Evolutionary conservation across 805 yeast genomes (phyloP), one percentile per base, ranked within the genome.

Genomic region (Candida easanensis): DNA sequence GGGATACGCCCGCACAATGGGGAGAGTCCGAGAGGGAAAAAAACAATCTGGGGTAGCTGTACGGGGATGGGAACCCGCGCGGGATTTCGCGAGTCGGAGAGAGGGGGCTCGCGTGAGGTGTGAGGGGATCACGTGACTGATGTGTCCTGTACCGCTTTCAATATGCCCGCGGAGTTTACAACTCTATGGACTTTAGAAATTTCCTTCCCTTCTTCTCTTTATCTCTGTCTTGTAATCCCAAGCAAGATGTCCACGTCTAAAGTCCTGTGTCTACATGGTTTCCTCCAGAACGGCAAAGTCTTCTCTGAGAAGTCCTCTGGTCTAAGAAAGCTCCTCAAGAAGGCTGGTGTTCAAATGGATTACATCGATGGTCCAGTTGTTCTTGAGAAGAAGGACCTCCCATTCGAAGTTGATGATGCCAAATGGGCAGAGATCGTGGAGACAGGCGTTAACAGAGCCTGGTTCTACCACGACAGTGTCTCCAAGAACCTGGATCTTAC

Each of bases 281-380:
- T 82, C 63, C 79, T 90, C 14, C 96, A 91, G 70, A 84, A 82
- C 49, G 91, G 91, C 6, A 74, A 83, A 33, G 73, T 83, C 13
- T 91, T 91, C 65, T 84, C 95, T 42, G 87, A 84, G 53, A 91
- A 93, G 63, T 82, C 97, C 0, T 82, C 95, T 2, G 97, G 95
- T 3, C 73, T 91, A 21, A 74, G 98, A 50, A 91, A 93, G 56
- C 75, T 80, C 34, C 67, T 93, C 46, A 74, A 77, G 57, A 70
- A 69, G 47, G 70, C 77, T 26, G 81, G 87, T 36, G 78, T 82
- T 53, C 88, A 84, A 55, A 72, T 88, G 31, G 77, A 80, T 18
- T 91, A 84, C 62, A 68, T 90, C 36, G 86, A 88, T 53, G 98
- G 85, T 1, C 97, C 98, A 2, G 63, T 79, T 5, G 64, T 69